These are phyloP conservation scores for Lactifluus echinatus DNA, from an alignment of 768 basidiomycete genomes.

Conservation along the genomic window DNA sequence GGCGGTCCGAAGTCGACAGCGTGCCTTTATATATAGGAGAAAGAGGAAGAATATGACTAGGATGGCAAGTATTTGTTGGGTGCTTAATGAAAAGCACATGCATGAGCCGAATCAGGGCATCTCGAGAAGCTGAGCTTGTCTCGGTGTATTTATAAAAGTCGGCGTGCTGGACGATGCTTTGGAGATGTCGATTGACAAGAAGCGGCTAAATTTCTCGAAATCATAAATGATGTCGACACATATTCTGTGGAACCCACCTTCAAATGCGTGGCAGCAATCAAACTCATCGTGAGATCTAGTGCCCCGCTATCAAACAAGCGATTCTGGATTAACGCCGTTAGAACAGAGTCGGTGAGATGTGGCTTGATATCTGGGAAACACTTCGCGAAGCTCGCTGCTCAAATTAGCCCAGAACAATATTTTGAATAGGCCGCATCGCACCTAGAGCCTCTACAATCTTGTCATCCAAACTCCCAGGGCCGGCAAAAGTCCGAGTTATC, in stretches of 20 bases:
- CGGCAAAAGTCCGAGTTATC: conserved; percentile 8
- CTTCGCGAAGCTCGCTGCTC: conserved; percentile 21
- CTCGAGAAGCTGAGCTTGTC: conserved; percentile 28
- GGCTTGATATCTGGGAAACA: conserved; percentile 28
- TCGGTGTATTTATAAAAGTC: conserved; percentile 46
- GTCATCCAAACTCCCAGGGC: background rate
- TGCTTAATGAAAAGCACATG: conserved; percentile 64
- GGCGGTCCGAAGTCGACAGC: conserved; percentile 51
- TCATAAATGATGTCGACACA: background rate
- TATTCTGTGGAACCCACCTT: conserved; percentile 43
- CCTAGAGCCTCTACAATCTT: conserved; percentile 4
- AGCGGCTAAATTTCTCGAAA: conserved; percentile 40
- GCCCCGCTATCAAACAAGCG: conserved; percentile 36
- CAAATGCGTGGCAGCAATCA: conserved; percentile 29
- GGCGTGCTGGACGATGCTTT: conserved; percentile 63
- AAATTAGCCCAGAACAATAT: background rate
- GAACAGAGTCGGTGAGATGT: conserved; percentile 62
- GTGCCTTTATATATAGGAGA: conserved; percentile 69
- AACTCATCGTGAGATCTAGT: conserved; percentile 25
- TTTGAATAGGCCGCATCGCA: background rate
- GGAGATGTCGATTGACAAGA: conserved; percentile 65
- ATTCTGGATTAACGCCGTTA: conserved; percentile 54
- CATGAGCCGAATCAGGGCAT: conserved; percentile 47
- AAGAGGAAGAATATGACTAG: conserved; percentile 73
- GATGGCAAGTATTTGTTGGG: conserved; percentile 78